These are phyloP conservation scores for Flagelloscypha sp. DNA, from an alignment of 768 basidiomycete genomes.

Conservation along the genomic window DNA sequence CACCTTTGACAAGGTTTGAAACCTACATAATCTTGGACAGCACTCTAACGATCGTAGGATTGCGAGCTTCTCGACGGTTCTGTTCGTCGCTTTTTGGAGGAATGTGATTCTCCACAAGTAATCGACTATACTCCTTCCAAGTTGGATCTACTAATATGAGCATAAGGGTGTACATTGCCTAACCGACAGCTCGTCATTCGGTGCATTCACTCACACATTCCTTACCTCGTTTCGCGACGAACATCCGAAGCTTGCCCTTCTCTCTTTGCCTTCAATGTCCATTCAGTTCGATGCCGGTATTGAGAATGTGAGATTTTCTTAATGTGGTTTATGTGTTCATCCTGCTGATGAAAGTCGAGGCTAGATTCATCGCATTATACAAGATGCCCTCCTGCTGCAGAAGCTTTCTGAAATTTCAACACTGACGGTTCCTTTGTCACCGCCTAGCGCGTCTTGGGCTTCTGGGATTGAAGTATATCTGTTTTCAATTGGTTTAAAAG, in stretches of 20 bases:
- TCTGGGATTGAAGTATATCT: slow-evolving; percentile 18
- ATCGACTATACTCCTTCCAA: slow-evolving; percentile 1
- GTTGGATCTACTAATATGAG: neutral
- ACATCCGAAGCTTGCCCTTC: slow-evolving; percentile 48
- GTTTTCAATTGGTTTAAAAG: slow-evolving; percentile 11
- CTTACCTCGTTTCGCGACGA: slow-evolving; percentile 61
- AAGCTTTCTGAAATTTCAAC: slow-evolving; percentile 40
- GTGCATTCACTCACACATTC: slow-evolving; percentile 53
- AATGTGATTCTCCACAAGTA: slow-evolving; percentile 70
- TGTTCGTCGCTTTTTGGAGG: slow-evolving; percentile 62
- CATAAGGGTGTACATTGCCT: slow-evolving; percentile 62
- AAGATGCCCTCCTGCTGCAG: slow-evolving; percentile 55
- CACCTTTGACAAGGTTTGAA: slow-evolving; percentile 50
- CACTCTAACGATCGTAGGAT: slow-evolving; percentile 30
- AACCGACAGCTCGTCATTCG: slow-evolving; percentile 55
- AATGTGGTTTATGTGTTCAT: slow-evolving; percentile 2
- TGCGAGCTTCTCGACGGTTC: slow-evolving; percentile 61
- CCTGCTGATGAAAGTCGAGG: slow-evolving; percentile 7
- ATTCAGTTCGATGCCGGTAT: slow-evolving; percentile 23
- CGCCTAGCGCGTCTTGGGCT: slow-evolving; percentile 32
- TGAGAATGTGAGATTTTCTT: slow-evolving; percentile 35
- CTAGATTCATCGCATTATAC: slow-evolving; percentile 34
- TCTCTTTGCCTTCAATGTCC: slow-evolving; percentile 48
- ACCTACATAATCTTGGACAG: neutral
- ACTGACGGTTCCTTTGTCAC: slow-evolving; percentile 42